Evolutionary conservation across 495 filamentous ascomycete species (phyloP), one percentile per base, ranked within the genome.

Genomic region (Talaromyces thailandensis): DNA sequence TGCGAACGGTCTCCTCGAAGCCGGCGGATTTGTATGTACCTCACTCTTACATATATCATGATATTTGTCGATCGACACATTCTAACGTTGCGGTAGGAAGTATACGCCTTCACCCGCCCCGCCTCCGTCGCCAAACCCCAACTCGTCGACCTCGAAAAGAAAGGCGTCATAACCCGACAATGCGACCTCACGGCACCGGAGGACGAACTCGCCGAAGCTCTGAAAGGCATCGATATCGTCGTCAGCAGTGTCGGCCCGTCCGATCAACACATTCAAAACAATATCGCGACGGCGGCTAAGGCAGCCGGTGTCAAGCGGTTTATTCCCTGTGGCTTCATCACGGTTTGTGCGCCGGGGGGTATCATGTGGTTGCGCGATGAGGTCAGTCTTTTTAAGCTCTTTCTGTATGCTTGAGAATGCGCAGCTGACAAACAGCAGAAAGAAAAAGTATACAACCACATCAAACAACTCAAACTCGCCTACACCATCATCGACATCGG

Each of bases 401-500:
- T 31, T 35, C 21, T 35, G 18, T 37, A 26, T 14, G 28, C 16
- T 28, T 26, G 14, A 24, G 29, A 24, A 48, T 18, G 28, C 2
- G 6, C 32, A 9, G 9, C 25, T 57, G 29, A 57, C 14, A 25
- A 1, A 0, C 0, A 35, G 31, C 60, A 82, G 79, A 85, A 85
- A 76, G 79, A 84, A 60, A 74, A 75, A 21, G 76, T 86, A 25
- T 79, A 81, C 71, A 78, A 83, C 61, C 76, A 81, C 61, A 76
- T 86, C 67, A 79, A 77, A 68, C 73, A 76, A 63, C 67, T 82
- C 24, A 66, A 69, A 59, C 71, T 86, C 26, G 81, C 82, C 26
- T 87, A 84, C 72, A 87, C 83, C 25, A 78, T 85, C 68, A 79
- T 87, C 65, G 83, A 86, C 64, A 77, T 84, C 50, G 84, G 84